Percentiles rank a stretch among this genome's conserved stretches.
These are phyloP conservation scores for Brassica nigra DNA, from an alignment of 345 rosid genomes.

Conservation along the genomic window DNA sequence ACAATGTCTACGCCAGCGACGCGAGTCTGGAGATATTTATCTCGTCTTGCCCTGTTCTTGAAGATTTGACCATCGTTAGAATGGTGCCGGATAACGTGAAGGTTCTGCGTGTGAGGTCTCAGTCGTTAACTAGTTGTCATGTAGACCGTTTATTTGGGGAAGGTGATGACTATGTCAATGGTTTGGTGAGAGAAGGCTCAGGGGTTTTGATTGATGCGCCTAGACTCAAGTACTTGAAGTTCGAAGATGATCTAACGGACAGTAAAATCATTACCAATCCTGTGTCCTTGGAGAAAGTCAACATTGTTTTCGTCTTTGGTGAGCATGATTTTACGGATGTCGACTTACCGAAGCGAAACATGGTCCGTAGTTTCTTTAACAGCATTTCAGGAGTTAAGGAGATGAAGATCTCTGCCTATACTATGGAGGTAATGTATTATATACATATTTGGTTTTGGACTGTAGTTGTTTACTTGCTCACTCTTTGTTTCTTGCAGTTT, in stretches of 20 bases:
- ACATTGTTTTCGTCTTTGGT: constrained; percentile 3
- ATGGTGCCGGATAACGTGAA: constrained; percentile 18
- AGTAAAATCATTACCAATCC: constrained; percentile 13
- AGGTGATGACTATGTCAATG: neutral
- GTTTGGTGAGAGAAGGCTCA: neutral
- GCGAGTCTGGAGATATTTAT: constrained; percentile 12
- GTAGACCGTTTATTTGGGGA: neutral
- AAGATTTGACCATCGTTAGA: constrained; percentile 27
- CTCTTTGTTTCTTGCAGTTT: constrained; percentile 14
- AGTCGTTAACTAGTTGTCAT: neutral
- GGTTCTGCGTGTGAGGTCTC: constrained; percentile 22
- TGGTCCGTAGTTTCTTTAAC: constrained; percentile 16
- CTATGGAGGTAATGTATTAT: constrained; percentile 20
- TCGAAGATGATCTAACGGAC: constrained; percentile 5
- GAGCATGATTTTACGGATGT: neutral
- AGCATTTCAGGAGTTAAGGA: constrained; percentile 19
- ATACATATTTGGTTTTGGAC: neutral
- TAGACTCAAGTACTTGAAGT: constrained; percentile 19
- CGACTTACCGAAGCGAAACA: constrained; percentile 19
- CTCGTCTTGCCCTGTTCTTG: constrained; percentile 18
- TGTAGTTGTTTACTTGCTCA: neutral
- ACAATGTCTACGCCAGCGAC: constrained; percentile 15
- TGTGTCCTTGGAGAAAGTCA: constrained; percentile 21
- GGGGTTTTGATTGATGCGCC: constrained; percentile 31
- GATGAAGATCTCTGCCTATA: constrained; percentile 5